Evolutionary conservation across 225 moss, liverwort and hornwort genomes (phyloP).

Genomic region (Sphagnum contortum): DNA sequence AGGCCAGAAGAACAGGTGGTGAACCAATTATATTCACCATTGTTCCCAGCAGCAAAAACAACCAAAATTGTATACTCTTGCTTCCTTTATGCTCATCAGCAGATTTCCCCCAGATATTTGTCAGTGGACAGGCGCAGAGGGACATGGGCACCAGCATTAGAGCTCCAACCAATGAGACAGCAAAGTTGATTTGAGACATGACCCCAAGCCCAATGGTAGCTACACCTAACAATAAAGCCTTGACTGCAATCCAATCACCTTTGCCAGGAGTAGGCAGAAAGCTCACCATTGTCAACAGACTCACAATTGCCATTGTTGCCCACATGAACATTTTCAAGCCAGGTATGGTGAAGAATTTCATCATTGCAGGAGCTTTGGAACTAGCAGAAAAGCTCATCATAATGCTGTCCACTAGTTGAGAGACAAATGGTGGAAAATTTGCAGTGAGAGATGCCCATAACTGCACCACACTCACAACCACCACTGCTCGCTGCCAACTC

Average conservation of each 20-base stretch:
- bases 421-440: constrained; percentile 40
- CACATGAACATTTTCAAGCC: constrained; percentile 8
- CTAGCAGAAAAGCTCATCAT: constrained; percentile 29
- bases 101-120: constrained; percentile 23
- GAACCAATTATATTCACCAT: constrained; percentile 44
- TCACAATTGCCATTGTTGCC: not conserved
- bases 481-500: constrained; percentile 58
- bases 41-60: constrained; percentile 16
- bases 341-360: constrained; percentile 35
- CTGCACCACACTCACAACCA: constrained; percentile 52
- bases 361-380: constrained; percentile 6
- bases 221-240: constrained; percentile 61
- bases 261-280: constrained; percentile 26
- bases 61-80: constrained; percentile 6
- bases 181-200: constrained; percentile 85
- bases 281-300: constrained; percentile 19
- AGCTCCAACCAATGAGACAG: constrained; percentile 74
- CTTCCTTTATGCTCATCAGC: constrained; percentile 8
- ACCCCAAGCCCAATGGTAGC: constrained; percentile 74
- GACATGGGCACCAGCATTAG: constrained; percentile 79
- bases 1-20: constrained; percentile 43
- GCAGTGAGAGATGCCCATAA: constrained; percentile 60
- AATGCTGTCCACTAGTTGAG: constrained; percentile 30
- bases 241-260: constrained; percentile 65
- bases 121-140: constrained; percentile 51